Base-by-base conservation (phyloP, 257 asterid genomes). In the Penstemon newberryi region DNA sequence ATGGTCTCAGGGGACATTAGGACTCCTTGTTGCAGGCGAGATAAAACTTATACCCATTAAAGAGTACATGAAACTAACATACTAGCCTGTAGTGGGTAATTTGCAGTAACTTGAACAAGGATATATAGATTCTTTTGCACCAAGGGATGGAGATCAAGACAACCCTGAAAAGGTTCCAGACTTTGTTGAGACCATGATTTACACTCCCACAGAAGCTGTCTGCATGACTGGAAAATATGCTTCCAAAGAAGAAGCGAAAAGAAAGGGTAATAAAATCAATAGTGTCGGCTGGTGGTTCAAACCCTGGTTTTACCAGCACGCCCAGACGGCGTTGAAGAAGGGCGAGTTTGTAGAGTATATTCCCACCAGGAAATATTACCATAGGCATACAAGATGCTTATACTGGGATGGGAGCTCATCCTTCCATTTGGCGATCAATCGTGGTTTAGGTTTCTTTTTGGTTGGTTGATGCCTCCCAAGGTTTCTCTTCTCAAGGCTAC, bases 1-100 rank as follows among this genome's bases (percentile, higher is more conserved):
- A 1, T 92, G 98, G 98, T 92, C 98, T 74, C 98, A 92, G 72
- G 98, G 98, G 39, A 92, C 98, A n/a, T 75, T 92, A 5, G 98
- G 97, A 45, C 89, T 92, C 59, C 96, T 92, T 8, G 96, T 89
- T 60, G 81, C 98, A 12, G 98, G 97, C 13, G 96, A 92, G 87
- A 92, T 92, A 76, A 92, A 90, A 87, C 98, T 93, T 45, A 86
- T 93, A 64, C 96, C 87, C 9, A 12, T 93, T 12, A 88, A 90
- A 78, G 98, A 93, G 61, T 93, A 93, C 77, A 93, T 93, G 98
- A 90, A 59, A 81, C 51, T 93, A 3, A 90, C 98, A 9, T 93
- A 90, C 73, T 90, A 78, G 77, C 98, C 97, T 60, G 85, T 86
- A 3, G 74, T 85, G 45, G 98, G 98, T 55, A 84, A 79, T 70